phyloP scores from a whole-genome alignment of 192 early-diverging fungal species.

The Piromyces finnis region DNA sequence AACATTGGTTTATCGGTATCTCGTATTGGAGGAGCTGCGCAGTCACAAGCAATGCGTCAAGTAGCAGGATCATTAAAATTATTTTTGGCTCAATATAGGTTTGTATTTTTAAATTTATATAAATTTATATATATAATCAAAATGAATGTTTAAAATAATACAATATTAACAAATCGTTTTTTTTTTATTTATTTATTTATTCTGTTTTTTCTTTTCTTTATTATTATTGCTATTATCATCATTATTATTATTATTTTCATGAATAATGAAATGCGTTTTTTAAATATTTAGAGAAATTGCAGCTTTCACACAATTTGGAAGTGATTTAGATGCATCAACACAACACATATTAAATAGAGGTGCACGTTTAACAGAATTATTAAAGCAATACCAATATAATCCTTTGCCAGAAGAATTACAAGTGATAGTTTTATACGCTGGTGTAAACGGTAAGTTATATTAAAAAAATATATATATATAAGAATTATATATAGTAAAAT shows the following conservation, averaged over 20 bases:
- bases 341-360: conserved; percentile 99
- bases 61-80: conserved; percentile 99
- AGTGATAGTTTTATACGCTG: conserved; percentile 94
- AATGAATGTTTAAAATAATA: no score
- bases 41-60: conserved; percentile 99
- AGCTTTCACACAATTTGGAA: conserved; percentile 99
- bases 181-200: no score
- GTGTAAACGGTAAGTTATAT: background rate
- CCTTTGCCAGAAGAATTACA: conserved; percentile 93
- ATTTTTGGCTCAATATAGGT: conserved; percentile 71
- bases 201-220: no score
- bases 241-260: no score
- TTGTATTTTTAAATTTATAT: background rate
- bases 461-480: background rate
- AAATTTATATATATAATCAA: background rate
- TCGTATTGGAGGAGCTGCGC: conserved; percentile 98
- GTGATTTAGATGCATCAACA: conserved; percentile 98
- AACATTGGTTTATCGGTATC: conserved; percentile 99
- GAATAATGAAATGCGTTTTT: background rate
- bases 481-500: no score
- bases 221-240: no score
- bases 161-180: no score
- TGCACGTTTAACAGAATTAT: conserved; percentile 95
- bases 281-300: conserved; percentile 77
- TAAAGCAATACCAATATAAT: conserved; percentile 98